These are phyloP conservation scores for Fusarium sacchari DNA, from an alignment of 2,329 filamentous ascomycete species.

Conservation along the genomic window DNA sequence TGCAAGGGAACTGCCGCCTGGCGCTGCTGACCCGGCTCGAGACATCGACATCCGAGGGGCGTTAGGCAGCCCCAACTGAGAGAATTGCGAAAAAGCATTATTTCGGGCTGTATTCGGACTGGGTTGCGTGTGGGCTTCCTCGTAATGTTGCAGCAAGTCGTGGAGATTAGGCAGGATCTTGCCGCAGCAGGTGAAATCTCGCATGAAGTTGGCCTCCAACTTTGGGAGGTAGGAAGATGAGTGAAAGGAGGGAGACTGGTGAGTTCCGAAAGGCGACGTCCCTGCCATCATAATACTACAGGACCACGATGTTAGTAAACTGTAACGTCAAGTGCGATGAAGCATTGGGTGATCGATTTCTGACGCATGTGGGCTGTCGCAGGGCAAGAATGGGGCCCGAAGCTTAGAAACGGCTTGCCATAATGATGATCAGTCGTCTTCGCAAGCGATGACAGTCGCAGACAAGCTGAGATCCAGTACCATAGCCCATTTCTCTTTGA, in stretches of 20 bases:
- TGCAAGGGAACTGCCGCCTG: conserved; percentile 45
- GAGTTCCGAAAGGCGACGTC: conserved; percentile 85
- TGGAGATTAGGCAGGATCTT: conserved; percentile 90
- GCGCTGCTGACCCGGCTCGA: conserved; percentile 46
- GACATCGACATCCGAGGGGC: conserved; percentile 48
- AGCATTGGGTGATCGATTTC: conserved; percentile 18
- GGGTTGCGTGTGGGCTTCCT: conserved; percentile 88
- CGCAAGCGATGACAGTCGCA: not conserved
- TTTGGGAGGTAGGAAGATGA: conserved; percentile 97
- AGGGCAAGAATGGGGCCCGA: conserved; percentile 28
- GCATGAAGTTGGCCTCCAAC: conserved; percentile 97
- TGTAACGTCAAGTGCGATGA: conserved; percentile 2
- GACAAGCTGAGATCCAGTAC: not conserved
- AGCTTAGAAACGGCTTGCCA: conserved; percentile 40
- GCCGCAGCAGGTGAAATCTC: conserved; percentile 95
- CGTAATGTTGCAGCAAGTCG: conserved; percentile 95
- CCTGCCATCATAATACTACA: conserved; percentile 92
- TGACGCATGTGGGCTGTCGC: conserved; percentile 20
- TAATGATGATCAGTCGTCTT: conserved; percentile 20
- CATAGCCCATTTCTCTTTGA: not conserved
- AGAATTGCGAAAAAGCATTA: conserved; percentile 54
- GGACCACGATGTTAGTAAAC: conserved; percentile 38
- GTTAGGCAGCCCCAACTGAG: conserved; percentile 48
- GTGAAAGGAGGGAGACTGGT: conserved; percentile 94
- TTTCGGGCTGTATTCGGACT: conserved; percentile 56